Percentiles rank a stretch among this genome's conserved stretches.
These are phyloP conservation scores for Ephemerocybe angulata DNA, from an alignment of 768 basidiomycete genomes.

Conservation along the genomic window DNA sequence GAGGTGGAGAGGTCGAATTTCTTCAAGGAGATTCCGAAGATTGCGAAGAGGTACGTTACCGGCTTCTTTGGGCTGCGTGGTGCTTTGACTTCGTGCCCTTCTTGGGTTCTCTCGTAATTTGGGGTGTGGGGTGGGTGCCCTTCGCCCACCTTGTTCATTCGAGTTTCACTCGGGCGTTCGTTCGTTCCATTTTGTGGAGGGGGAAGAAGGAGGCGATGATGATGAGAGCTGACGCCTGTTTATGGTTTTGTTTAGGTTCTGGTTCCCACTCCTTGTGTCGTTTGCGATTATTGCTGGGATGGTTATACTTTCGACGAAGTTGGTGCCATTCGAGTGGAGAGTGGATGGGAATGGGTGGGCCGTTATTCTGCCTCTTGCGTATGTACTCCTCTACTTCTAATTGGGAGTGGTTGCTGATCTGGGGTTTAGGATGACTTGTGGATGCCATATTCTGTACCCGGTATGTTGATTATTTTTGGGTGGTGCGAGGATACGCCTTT, in stretches of 20 bases:
- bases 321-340: conserved; percentile 57
- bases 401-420: too few relatives aligned
- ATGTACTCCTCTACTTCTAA: conserved; percentile 17
- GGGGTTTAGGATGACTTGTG: conserved; percentile 59
- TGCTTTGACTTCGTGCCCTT: not conserved
- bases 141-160: not conserved
- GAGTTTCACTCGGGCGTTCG: not conserved
- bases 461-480: conserved; percentile 38
- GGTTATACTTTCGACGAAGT: conserved; percentile 44
- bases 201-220: not conserved
- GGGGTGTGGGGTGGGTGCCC: not conserved
- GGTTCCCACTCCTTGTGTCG: conserved; percentile 52
- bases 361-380: conserved; percentile 70
- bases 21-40: conserved; percentile 86
- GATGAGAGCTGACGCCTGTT: conserved; percentile 25
- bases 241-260: conserved; percentile 40
- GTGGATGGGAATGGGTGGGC: conserved; percentile 60
- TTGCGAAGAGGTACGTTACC: conserved; percentile 60
- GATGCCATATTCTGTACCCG: conserved; percentile 69
- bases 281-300: conserved; percentile 56
- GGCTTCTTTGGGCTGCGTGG: not conserved
- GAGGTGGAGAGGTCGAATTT: conserved; percentile 86
- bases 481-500: conserved; percentile 7
- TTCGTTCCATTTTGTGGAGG: not conserved
- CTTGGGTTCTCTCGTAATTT: not conserved